Evolutionary conservation across 371 early-diverging fungal genomes (phyloP).

Genomic region (Syncephalastrum monosporum): DNA sequence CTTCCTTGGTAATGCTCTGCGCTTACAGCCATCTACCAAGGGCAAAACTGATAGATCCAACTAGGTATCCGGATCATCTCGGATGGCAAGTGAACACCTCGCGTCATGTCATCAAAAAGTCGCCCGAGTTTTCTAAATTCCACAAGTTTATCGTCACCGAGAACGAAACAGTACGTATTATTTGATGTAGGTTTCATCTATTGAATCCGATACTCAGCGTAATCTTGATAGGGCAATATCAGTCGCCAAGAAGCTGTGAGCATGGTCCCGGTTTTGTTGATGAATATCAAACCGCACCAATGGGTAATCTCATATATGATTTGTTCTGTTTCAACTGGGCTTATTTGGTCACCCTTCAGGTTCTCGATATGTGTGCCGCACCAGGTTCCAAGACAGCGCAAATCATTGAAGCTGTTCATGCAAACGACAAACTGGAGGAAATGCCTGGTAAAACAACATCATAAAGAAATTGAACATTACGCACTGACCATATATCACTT

Average conservation of each 20-base stretch:
- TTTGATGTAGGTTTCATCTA: constrained; percentile 5
- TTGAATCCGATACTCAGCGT: background rate
- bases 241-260: constrained; percentile 98
- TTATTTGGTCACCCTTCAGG: constrained; percentile 13
- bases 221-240: constrained; percentile 77
- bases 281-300: constrained; percentile 93
- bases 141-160: constrained; percentile 94
- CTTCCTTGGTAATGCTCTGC: constrained; percentile 61
- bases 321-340: background rate
- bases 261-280: constrained; percentile 96
- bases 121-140: constrained; percentile 74
- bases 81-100: constrained; percentile 84
- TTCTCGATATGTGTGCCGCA: constrained; percentile 92
- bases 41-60: background rate
- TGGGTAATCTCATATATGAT: constrained; percentile 48
- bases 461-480: background rate
- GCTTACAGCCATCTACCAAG: background rate
- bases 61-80: constrained; percentile 86
- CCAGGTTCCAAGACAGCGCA: constrained; percentile 92
- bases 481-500: background rate
- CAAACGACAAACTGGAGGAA: constrained; percentile 58
- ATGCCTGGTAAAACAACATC: constrained; percentile 54
- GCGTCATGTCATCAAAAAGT: constrained; percentile 71
- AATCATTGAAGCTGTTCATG: constrained; percentile 91
- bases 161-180: constrained; percentile 74